Evolutionary conservation across 805 yeast genomes (phyloP).

Genomic region (Dipodascopsis tothii): DNA sequence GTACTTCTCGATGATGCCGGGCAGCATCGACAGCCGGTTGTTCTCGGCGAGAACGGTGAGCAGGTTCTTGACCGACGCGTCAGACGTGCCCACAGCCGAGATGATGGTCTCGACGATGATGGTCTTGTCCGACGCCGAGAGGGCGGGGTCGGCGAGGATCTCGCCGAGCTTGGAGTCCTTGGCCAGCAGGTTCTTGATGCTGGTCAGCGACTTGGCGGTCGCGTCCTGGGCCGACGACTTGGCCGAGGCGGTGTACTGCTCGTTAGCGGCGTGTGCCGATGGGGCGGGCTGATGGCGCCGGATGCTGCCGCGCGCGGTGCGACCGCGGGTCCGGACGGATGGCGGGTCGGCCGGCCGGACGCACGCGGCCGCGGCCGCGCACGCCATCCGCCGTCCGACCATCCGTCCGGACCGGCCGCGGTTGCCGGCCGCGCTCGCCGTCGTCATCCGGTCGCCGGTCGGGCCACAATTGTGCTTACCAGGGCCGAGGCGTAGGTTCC

Average conservation of each 20-base stretch:
- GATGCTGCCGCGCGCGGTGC: neutral
- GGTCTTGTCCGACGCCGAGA: conserved; percentile 66
- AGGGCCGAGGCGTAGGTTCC: conserved; percentile 96
- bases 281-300: neutral
- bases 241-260: conserved; percentile 73
- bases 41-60: conserved; percentile 82
- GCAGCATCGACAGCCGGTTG: conserved; percentile 76
- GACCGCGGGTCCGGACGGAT: neutral
- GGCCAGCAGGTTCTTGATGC: conserved; percentile 48
- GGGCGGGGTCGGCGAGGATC: conserved; percentile 73
- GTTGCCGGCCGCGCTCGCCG: too few species aligned
- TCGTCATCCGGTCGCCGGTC: too few species aligned
- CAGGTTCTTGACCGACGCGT: conserved; percentile 63
- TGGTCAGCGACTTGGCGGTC: conserved; percentile 56
- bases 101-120: conserved; percentile 56
- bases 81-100: conserved; percentile 48
- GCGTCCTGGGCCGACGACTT: conserved; percentile 69
- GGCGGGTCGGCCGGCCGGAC: too few species aligned
- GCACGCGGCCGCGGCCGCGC: too few species aligned
- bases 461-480: conserved; percentile 13
- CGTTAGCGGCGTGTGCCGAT: too few species aligned
- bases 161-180: conserved; percentile 57
- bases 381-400: too few species aligned
- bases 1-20: conserved; percentile 61
- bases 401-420: too few species aligned